Percentiles rank a stretch among this genome's conserved stretches.
These are phyloP conservation scores for Neurospora cerealis DNA, from an alignment of 495 filamentous ascomycete genomes.

Conservation along the genomic window DNA sequence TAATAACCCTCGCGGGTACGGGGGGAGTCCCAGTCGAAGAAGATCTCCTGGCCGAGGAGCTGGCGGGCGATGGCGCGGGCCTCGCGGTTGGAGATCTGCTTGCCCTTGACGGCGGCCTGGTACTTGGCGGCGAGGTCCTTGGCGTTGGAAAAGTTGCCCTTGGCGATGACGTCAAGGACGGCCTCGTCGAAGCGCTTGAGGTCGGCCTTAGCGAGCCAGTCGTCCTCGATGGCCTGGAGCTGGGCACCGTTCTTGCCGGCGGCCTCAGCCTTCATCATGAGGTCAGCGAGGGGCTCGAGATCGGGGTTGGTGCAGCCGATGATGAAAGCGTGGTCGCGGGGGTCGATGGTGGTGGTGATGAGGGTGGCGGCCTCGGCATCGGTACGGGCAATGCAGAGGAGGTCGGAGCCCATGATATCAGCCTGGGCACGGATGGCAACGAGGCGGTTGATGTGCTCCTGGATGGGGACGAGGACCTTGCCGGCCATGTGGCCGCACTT, in stretches of 20 bases:
- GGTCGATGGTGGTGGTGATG: slow-evolving; percentile 92
- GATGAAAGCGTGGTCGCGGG: slow-evolving; percentile 90
- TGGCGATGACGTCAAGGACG: slow-evolving; percentile 71
- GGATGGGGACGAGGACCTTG: slow-evolving; percentile 94
- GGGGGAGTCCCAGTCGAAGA: slow-evolving; percentile 89
- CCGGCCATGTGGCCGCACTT: slow-evolving; percentile 99
- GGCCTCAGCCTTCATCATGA: slow-evolving; percentile 80
- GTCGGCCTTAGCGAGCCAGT: slow-evolving; percentile 71
- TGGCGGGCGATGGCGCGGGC: slow-evolving; percentile 73
- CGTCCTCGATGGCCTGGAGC: slow-evolving; percentile 87
- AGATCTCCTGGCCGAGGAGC: slow-evolving; percentile 70
- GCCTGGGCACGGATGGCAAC: slow-evolving; percentile 96
- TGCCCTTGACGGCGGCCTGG: slow-evolving; percentile 57
- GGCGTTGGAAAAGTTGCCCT: slow-evolving; percentile 50
- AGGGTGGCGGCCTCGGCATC: slow-evolving; percentile 97
- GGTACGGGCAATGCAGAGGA: slow-evolving; percentile 84
- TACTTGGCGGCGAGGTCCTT: slow-evolving; percentile 55
- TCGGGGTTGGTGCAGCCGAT: slow-evolving; percentile 78
- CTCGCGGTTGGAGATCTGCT: slow-evolving; percentile 62
- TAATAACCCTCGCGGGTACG: slow-evolving; percentile 93
- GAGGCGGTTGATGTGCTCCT: slow-evolving; percentile 95
- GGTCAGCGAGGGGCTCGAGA: slow-evolving; percentile 75
- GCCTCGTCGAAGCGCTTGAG: slow-evolving; percentile 89
- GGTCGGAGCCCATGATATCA: slow-evolving; percentile 93
- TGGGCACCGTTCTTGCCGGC: slow-evolving; percentile 70